Base-by-base conservation (phyloP, 345 rosid genomes). In the Salix udensis region DNA sequence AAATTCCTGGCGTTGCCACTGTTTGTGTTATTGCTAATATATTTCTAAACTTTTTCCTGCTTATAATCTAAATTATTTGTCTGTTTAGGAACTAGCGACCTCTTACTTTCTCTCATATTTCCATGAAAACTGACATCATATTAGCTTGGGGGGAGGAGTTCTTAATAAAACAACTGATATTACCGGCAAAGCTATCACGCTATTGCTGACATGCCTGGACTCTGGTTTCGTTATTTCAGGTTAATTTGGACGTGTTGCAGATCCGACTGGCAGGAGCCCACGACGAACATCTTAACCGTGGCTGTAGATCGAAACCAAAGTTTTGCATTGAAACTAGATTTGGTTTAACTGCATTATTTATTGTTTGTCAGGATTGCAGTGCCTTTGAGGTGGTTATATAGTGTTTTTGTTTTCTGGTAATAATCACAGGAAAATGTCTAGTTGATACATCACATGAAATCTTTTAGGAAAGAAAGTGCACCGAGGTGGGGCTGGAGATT, bases 301-400 rank as follows among this genome's bases (percentile, higher is more conserved):
- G 97, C 52, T 93, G 98, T 77, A 85, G 86, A 79, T 80, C 78
- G 78, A 89, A 88, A 84, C 98, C 98, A 28, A 70, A 79, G 74
- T 95, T 91, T 68, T 78, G 85, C 73, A 55, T 87, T 0, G 83
- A 90, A 79, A 81, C 82, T 69, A 79, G 70, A 68, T 86, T 88
- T 68, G 86, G 84, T 82, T 84, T 95, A 68, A 90, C 96, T 26
- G 98, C 97, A 31, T 76, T 95, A 70, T 95, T 90, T 85, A 88
- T 91, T 61, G 76, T 62, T 46, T 95, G 97, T 68, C 79, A 90
- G 42, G 89, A 78, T 37, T 95, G 98, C 86, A 81, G 68, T 72
- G 79, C 85, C 19, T 91, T 91, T 50, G 97, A 93, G 78, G 82
- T 92, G 34, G 89, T 92, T 50, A 73, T 92, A 48, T 90, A 87